phyloP scores from a whole-genome alignment of 1,284 basidiomycete genomes.

The Cutaneotrichosporon curvatum region DNA sequence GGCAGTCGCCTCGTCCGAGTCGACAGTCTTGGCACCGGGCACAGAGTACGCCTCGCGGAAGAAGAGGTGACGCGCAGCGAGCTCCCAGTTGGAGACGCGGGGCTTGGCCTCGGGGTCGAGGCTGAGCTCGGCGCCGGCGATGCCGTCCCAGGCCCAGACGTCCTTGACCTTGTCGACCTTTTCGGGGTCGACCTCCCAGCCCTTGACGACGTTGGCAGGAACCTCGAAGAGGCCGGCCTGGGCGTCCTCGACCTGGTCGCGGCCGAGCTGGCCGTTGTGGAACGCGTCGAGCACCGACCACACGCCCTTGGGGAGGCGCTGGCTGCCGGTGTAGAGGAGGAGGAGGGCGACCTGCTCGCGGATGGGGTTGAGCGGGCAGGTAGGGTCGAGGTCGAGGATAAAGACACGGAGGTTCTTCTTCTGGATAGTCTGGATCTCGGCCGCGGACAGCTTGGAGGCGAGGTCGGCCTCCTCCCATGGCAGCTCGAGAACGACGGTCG shows the following conservation, averaged over 20 bases:
- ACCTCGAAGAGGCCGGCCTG: constrained; percentile 42
- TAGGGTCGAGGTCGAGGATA: constrained; percentile 38
- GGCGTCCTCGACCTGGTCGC: constrained; percentile 43
- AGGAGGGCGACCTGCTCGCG: constrained; percentile 46
- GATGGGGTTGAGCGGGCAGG: constrained; percentile 34
- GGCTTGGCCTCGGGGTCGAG: constrained; percentile 39
- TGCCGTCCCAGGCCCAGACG: constrained; percentile 43
- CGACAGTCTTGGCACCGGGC: constrained; percentile 47
- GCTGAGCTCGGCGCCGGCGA: constrained; percentile 36
- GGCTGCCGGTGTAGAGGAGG: constrained; percentile 44
- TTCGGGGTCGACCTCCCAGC: constrained; percentile 37
- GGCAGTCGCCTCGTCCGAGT: constrained; percentile 19
- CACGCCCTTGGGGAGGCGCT: constrained; percentile 37
- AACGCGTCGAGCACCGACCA: constrained; percentile 44
- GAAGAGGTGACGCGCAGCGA: constrained; percentile 79
- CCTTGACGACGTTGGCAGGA: constrained; percentile 13
- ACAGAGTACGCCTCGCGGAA: constrained; percentile 67
- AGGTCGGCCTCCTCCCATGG: constrained; percentile 46
- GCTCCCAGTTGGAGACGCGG: constrained; percentile 58
- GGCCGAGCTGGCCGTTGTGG: constrained; percentile 38
- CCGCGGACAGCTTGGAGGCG: constrained; percentile 38
- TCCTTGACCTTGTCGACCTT: constrained; percentile 38
- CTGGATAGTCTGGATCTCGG: constrained; percentile 42
- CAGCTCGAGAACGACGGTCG: constrained; percentile 43
- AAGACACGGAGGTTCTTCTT: constrained; percentile 45